Percentiles rank a stretch among this genome's conserved stretches.
phyloP scores from a whole-genome alignment of 371 early-diverging fungal genomes.

The Conidiobolus coronatus region DNA sequence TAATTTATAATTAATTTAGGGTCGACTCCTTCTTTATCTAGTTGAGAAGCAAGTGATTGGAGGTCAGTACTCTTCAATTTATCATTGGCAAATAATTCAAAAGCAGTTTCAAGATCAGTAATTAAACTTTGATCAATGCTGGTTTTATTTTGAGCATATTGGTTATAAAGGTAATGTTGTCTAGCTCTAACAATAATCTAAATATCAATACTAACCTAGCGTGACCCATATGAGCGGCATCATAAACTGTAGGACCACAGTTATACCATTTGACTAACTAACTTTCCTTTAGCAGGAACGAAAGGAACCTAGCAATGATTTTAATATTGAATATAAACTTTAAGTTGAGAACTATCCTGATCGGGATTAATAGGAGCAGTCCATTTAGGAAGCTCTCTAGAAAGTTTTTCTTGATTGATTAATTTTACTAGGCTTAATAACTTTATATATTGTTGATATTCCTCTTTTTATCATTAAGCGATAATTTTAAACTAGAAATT shows the following conservation, averaged over 20 bases:
- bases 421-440: no score
- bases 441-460: no score
- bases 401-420: no score
- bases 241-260: slow-evolving; percentile 99
- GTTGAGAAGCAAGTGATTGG: background rate
- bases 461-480: no score
- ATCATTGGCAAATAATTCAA: slow-evolving; percentile 26
- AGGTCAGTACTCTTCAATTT: slow-evolving; percentile 15
- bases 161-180: slow-evolving; percentile 54
- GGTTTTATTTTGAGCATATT: slow-evolving; percentile 20
- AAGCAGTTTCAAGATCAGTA: slow-evolving; percentile 28
- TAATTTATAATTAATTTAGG: slow-evolving; percentile 1
- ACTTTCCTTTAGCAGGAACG: slow-evolving; percentile 59
- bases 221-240: slow-evolving; percentile 96
- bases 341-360: no score
- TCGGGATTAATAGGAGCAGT: no score
- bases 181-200: slow-evolving; percentile 84
- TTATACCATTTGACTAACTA: slow-evolving; percentile 84
- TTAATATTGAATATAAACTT: no score
- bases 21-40: background rate
- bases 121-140: slow-evolving; percentile 17
- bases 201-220: slow-evolving; percentile 25
- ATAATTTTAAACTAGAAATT: no score
- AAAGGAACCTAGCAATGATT: no score
- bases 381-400: no score